Percentiles rank a stretch among this genome's conserved stretches.
phyloP scores from a whole-genome alignment of 768 basidiomycete species.

The Rhodocollybia butyracea region DNA sequence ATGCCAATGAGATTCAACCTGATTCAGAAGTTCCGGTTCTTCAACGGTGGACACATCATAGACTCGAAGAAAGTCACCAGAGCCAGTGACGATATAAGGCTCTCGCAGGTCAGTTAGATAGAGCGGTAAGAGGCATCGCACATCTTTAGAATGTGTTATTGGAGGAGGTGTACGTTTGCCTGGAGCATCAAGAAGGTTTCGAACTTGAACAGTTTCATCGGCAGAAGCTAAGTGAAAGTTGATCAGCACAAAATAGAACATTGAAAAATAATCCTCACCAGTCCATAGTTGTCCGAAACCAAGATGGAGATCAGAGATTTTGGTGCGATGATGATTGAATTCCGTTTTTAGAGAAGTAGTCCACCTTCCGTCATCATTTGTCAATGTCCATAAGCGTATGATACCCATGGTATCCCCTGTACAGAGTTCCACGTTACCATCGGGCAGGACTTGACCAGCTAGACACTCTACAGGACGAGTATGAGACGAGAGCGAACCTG shows the following conservation, averaged over 20 bases:
- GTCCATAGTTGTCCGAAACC: constrained; percentile 85
- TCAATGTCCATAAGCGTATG: constrained; percentile 77
- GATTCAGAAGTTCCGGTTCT: constrained; percentile 67
- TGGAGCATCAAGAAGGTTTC: constrained; percentile 25
- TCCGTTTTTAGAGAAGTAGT: constrained; percentile 49
- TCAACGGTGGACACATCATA: constrained; percentile 73
- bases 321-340: constrained; percentile 72
- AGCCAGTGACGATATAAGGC: constrained; percentile 76
- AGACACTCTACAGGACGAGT: constrained; percentile 85
- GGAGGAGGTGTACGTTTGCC: constrained; percentile 40
- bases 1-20: constrained; percentile 87
- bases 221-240: constrained; percentile 63
- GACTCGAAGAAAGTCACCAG: constrained; percentile 78
- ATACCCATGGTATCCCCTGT: constrained; percentile 93
- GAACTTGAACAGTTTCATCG: constrained; percentile 78
- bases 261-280: constrained; percentile 46
- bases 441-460: constrained; percentile 47
- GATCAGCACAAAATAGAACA: neutral
- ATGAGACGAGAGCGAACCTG: constrained; percentile 78
- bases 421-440: constrained; percentile 53
- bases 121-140: constrained; percentile 73
- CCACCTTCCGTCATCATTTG: constrained; percentile 49
- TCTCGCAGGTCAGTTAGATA: constrained; percentile 59
- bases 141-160: constrained; percentile 60
- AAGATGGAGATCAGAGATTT: constrained; percentile 70